Evolutionary conservation across 495 filamentous ascomycete species (phyloP).

Genomic region (Hypoxylon rickii): DNA sequence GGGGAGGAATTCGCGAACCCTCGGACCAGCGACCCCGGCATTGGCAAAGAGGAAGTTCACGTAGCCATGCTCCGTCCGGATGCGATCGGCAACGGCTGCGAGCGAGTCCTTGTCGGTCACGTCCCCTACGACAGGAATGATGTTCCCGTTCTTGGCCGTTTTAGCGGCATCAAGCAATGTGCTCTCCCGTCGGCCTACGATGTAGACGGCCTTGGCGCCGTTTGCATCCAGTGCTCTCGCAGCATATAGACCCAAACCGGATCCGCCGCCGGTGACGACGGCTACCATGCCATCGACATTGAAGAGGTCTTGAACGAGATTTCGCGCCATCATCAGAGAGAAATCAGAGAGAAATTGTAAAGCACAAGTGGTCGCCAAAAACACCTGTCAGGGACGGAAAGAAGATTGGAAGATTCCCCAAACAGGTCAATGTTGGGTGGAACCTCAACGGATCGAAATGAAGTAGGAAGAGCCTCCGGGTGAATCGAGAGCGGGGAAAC

Average conservation of each 20-base stretch:
- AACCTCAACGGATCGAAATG: too few species aligned
- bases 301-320: constrained; percentile 55
- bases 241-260: constrained; percentile 47
- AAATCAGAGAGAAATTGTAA: too few species aligned
- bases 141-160: too few species aligned
- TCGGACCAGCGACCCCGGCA: neutral
- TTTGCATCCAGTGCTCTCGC: constrained; percentile 57
- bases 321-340: too few species aligned
- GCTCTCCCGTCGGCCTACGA: constrained; percentile 59
- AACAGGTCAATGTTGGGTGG: too few species aligned
- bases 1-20: too few species aligned
- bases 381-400: too few species aligned
- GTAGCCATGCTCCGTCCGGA: neutral
- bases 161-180: constrained; percentile 54
- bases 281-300: constrained; percentile 57
- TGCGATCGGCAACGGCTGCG: neutral
- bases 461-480: too few species aligned
- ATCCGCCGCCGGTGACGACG: constrained; percentile 51
- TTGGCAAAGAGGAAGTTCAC: neutral
- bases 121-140: neutral
- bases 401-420: too few species aligned
- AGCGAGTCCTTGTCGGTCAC: neutral
- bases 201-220: constrained; percentile 62
- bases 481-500: too few species aligned
- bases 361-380: too few species aligned